Percentiles rank a stretch among this genome's conserved stretches.
These are phyloP conservation scores for Calonectria pseudoreteaudii DNA, from an alignment of 2,329 filamentous ascomycete genomes.

Conservation along the genomic window DNA sequence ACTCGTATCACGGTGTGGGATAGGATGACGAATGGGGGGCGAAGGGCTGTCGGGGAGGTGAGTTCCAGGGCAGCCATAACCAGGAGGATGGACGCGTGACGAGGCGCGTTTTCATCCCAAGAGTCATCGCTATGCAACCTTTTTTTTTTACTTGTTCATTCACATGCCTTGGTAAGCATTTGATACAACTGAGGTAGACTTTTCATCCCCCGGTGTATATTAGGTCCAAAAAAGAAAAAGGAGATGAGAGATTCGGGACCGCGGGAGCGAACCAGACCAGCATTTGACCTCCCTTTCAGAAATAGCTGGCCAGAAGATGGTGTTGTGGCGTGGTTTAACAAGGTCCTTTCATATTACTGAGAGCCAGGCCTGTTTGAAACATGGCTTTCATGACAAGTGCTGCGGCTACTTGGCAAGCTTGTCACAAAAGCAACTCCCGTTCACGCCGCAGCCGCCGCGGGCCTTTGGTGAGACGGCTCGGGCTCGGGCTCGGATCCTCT, in stretches of 20 bases:
- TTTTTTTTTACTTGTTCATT: slow-evolving; percentile 26
- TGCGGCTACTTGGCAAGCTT: background rate
- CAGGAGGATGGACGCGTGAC: slow-evolving; percentile 34
- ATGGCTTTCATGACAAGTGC: background rate
- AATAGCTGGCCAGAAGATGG: background rate
- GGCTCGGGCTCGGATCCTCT: slow-evolving; percentile 1
- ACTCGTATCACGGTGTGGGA: slow-evolving; percentile 37
- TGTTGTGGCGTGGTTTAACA: slow-evolving; percentile 12
- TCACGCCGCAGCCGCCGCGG: background rate
- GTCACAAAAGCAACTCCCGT: background rate
- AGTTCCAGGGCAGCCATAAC: slow-evolving; percentile 18
- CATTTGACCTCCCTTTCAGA: slow-evolving; percentile 4
- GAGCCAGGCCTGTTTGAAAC: background rate
- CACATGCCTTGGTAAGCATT: slow-evolving; percentile 22
- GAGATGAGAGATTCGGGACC: slow-evolving; percentile 1
- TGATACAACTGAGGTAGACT: background rate
- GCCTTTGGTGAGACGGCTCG: background rate
- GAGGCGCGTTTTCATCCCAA: slow-evolving; percentile 31
- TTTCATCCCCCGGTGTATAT: background rate
- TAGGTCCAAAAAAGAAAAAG: background rate
- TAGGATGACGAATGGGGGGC: slow-evolving; percentile 32
- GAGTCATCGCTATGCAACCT: slow-evolving; percentile 25
- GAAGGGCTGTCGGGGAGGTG: slow-evolving; percentile 28
- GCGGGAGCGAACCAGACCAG: background rate
- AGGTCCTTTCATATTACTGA: background rate